Conservation (phyloP, 1,284 basidiomycete species). For the Trichosporon sp. region DNA sequence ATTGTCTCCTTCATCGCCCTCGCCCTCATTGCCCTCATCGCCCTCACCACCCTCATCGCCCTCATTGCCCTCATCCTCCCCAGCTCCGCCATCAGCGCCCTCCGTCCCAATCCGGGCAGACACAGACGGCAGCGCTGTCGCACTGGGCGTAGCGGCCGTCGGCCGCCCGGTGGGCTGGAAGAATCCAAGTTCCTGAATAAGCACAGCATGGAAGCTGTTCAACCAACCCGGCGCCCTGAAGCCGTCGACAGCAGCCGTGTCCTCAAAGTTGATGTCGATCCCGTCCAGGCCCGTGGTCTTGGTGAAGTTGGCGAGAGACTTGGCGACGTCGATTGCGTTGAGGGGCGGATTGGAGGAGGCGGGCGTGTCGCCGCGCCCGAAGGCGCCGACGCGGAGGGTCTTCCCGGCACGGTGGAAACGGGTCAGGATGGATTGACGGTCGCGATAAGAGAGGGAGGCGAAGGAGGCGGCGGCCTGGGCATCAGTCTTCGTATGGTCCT, state of each 20-base stretch:
- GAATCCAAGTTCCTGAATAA: constrained; percentile 30
- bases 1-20: background rate
- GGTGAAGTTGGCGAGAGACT: constrained; percentile 41
- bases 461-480: constrained; percentile 13
- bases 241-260: constrained; percentile 28
- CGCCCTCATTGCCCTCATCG: background rate
- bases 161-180: no score
- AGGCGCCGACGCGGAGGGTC: constrained; percentile 49
- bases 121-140: no score
- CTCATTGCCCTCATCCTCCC: no score
- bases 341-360: constrained; percentile 31
- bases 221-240: constrained; percentile 32
- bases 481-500: background rate
- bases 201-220: constrained; percentile 38
- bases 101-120: no score
- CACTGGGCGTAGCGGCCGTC: no score
- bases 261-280: constrained; percentile 57
- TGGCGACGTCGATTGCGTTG: constrained; percentile 38
- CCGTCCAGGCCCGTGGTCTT: constrained; percentile 55
- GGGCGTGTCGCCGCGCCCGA: constrained; percentile 48
- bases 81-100: no score
- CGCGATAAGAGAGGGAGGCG: background rate
- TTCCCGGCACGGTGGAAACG: constrained; percentile 51
- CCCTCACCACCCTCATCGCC: background rate
- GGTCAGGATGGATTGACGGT: constrained; percentile 31